Conservation (phyloP, 176 grass and related monocot species). For the Tuctoria greenei region DNA sequence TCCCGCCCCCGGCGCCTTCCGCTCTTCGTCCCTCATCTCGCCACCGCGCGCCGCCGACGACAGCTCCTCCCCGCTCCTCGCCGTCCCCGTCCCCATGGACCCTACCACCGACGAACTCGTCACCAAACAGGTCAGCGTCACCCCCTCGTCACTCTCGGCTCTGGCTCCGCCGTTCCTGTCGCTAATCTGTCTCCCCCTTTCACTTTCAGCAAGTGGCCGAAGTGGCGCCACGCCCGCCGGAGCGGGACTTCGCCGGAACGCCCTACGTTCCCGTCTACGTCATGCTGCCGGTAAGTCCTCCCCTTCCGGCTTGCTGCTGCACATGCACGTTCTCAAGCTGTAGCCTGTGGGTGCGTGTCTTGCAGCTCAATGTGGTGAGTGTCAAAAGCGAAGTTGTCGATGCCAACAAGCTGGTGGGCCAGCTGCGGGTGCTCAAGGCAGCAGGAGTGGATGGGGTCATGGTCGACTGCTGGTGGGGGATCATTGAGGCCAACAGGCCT, state of each 20-base stretch:
- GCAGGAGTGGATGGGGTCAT: constrained; percentile 77
- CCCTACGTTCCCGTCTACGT: constrained; percentile 78
- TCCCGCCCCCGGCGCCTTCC: constrained; percentile 5
- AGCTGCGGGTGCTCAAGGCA: constrained; percentile 69
- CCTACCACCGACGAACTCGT: constrained; percentile 20
- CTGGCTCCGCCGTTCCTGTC: not conserved
- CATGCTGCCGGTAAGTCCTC: constrained; percentile 64
- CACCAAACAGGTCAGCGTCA: constrained; percentile 33
- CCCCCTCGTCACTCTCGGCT: not conserved
- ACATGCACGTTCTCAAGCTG: not conserved
- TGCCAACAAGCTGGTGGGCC: constrained; percentile 51
- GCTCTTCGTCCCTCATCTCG: constrained; percentile 22
- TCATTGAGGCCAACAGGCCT: constrained; percentile 59
- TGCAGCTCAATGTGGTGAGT: constrained; percentile 63
- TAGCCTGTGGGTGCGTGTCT: not conserved
- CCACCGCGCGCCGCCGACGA: constrained; percentile 11
- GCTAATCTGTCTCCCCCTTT: not conserved
- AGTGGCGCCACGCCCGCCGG: constrained; percentile 40
- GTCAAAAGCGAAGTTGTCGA: constrained; percentile 55
- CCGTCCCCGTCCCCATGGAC: constrained; percentile 37
- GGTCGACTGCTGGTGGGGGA: constrained; percentile 96
- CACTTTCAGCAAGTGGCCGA: constrained; percentile 3
- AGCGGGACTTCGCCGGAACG: constrained; percentile 74
- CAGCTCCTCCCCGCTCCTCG: constrained; percentile 35
- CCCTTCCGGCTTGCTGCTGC: not conserved